Conservation (phyloP, 805 yeast genomes). For the Candida saitoana region DNA sequence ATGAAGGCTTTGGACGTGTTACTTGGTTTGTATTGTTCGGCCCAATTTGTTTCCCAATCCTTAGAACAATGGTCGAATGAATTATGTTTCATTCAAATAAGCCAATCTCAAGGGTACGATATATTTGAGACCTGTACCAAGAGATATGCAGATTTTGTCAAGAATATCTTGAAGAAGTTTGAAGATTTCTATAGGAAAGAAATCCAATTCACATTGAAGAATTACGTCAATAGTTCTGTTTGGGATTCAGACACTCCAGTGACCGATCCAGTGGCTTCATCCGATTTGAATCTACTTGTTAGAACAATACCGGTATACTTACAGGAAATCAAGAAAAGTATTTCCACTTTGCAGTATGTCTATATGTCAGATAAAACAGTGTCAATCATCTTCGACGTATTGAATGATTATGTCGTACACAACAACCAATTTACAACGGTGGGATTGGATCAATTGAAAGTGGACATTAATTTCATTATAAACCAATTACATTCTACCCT, state of each 20-base stretch:
- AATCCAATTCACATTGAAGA: conserved; percentile 27
- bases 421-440: conserved; percentile 31
- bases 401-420: conserved; percentile 36
- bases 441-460: conserved; percentile 31
- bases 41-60: conserved; percentile 23
- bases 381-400: conserved; percentile 21
- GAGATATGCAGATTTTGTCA: conserved; percentile 20
- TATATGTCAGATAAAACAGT: conserved; percentile 24
- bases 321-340: conserved; percentile 16
- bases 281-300: conserved; percentile 20
- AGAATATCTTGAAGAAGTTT: conserved; percentile 18
- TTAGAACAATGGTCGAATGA: conserved; percentile 38
- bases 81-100: conserved; percentile 34
- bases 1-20: conserved; percentile 25
- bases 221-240: conserved; percentile 32
- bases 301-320: conserved; percentile 24
- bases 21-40: conserved; percentile 33
- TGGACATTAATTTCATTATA: conserved; percentile 24
- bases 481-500: conserved; percentile 13
- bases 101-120: conserved; percentile 16
- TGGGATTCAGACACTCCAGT: conserved; percentile 19
- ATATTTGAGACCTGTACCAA: conserved; percentile 26
- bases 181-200: conserved; percentile 32
- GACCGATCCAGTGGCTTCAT: conserved; percentile 14
- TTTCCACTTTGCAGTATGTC: conserved; percentile 30